phyloP scores from a whole-genome alignment of 257 asterid species.

The Nicotiana tabacum region DNA sequence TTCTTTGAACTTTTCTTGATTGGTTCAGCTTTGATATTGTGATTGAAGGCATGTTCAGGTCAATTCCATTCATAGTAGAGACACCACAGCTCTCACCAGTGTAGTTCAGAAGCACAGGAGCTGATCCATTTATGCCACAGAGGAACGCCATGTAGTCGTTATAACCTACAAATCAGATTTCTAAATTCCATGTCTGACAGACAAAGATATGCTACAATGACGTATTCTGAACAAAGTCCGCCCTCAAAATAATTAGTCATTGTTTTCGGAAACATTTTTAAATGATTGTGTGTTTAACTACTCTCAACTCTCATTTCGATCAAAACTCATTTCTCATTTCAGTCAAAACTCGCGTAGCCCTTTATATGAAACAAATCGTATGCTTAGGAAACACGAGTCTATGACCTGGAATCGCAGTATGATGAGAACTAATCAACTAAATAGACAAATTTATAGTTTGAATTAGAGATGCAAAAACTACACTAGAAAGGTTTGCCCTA shows the following conservation, averaged over 20 bases:
- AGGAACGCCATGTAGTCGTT: slow-evolving; percentile 73
- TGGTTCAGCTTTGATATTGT: slow-evolving; percentile 73
- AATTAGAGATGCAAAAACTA: neutral
- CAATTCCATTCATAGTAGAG: slow-evolving; percentile 40
- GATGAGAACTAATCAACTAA: neutral
- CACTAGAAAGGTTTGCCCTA: neutral
- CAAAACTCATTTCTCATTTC: neutral
- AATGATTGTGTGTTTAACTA: neutral
- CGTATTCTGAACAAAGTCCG: neutral
- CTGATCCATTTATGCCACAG: slow-evolving; percentile 89
- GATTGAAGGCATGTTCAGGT: slow-evolving; percentile 88
- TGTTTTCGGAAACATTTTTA: neutral
- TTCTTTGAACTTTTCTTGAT: slow-evolving; percentile 46
- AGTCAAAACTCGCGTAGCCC: neutral
- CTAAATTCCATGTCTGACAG: neutral
- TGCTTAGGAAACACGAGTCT: neutral
- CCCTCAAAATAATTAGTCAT: neutral
- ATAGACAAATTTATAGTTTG: neutral
- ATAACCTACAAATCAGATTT: slow-evolving; percentile 47
- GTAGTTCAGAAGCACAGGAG: slow-evolving; percentile 72
- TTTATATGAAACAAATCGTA: neutral
- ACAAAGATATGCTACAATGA: neutral
- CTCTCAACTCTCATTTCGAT: neutral
- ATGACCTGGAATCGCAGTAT: neutral
- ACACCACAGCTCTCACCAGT: slow-evolving; percentile 64